Evolutionary conservation across 805 yeast species (phyloP), one percentile per base, ranked within the genome.

Genomic region (Lachancea nothofagi): DNA sequence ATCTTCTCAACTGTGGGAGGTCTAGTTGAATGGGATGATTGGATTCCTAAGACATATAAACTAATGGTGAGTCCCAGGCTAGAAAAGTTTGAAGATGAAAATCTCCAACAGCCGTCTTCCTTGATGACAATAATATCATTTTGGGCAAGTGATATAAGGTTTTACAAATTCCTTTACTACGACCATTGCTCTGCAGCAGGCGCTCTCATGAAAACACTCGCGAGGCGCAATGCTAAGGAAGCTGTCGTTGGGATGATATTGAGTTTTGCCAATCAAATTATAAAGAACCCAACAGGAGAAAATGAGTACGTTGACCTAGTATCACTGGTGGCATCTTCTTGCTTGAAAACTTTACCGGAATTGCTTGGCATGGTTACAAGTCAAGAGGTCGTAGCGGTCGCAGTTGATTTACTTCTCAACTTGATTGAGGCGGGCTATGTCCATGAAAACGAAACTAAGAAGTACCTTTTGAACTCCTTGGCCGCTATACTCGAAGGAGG

Each of bases 31-130:
- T 88, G 96, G 96, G 44, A 53, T 5, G 63, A 65, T 7, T 71
- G 71, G 46, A 69, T 75, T 14, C 64, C 65, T 10, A 49, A 61
- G 2, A 73, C 93, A 9, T 82, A 74, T 52, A 55, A 61, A 3
- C 55, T 65, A 18, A 66, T 87, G 17, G 65, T 90, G 10, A 51
- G 58, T 15, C 88, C 95, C 6, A 74, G 94, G 53, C 66, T 93
- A 49, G 66, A 45, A 1, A 66, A 71, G 9, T 90, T 90, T 59
- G 81, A 81, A 3, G 71, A 65, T 29, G 95, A 83, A 51, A 93
- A 90, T 57, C 66, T 82, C 23, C 94, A 87, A 54, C 87, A 83
- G 51, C 80, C 90, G 0, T 87, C 97, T 0, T 73, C 95, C 0
- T 57, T 90, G 31, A 64, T 89, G 75, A 75, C 69, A 41, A 55